A percentile compares a stretch with the other conserved stretches of the same genome.
Evolutionary conservation across 805 yeast genomes (phyloP).

Genomic region (Tetrapisispora iriomotensis): DNA sequence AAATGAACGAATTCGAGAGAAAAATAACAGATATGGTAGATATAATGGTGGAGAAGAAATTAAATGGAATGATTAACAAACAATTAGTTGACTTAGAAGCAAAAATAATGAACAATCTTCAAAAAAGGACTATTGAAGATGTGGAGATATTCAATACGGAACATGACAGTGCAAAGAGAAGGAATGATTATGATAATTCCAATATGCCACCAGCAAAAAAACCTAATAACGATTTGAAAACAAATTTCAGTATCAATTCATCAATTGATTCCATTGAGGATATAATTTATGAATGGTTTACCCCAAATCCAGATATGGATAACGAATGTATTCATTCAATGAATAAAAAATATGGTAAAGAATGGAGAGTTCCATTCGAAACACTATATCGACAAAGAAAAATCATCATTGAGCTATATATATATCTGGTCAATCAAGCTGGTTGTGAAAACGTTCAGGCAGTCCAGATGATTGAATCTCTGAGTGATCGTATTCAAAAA

Average conservation of each 20-base stretch:
- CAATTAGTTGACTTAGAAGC: not conserved
- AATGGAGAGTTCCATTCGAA: conserved; percentile 21
- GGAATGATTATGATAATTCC: not conserved
- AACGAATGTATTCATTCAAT: conserved; percentile 26
- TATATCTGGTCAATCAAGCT: conserved; percentile 19
- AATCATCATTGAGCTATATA: conserved; percentile 25
- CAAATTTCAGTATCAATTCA: conserved; percentile 13
- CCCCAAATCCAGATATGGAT: conserved; percentile 22
- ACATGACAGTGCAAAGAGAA: not conserved
- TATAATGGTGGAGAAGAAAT: conserved; percentile 7
- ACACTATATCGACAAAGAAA: conserved; percentile 22
- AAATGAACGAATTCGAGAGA: conserved; percentile 8
- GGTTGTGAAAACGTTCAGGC: conserved; percentile 19
- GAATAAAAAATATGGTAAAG: conserved; percentile 22
- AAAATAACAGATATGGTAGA: conserved; percentile 7
- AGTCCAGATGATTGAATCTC: conserved; percentile 17
- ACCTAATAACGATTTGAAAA: not conserved
- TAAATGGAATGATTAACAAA: not conserved
- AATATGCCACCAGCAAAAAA: not conserved
- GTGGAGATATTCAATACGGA: not conserved
- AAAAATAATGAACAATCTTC: not conserved
- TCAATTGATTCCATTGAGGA: conserved; percentile 17
- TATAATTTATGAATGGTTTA: conserved; percentile 27
- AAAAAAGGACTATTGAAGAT: not conserved
- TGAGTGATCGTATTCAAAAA: conserved; percentile 4